Evolutionary conservation across 2,329 filamentous ascomycete species (phyloP).

Genomic region (Phaeosphaeriaceae sp.): DNA sequence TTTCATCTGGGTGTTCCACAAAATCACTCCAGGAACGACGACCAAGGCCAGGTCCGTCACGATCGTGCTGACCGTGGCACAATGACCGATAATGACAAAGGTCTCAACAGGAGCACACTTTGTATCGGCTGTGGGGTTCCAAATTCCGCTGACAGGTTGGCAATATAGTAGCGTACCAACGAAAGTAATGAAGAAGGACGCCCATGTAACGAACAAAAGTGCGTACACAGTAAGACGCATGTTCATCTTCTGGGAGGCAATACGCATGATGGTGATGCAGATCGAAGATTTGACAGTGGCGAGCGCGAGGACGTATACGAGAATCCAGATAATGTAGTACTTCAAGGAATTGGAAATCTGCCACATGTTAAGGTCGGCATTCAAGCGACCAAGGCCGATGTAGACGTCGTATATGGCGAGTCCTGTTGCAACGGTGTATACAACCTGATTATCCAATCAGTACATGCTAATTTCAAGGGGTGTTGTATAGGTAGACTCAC

Average conservation of each 20-base stretch:
- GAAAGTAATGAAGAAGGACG: slow-evolving; percentile 30
- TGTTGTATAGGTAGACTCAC: slow-evolving; percentile 9
- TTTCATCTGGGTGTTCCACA: slow-evolving; percentile 35
- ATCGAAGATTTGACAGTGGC: slow-evolving; percentile 31
- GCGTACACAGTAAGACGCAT: slow-evolving; percentile 22
- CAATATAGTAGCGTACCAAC: slow-evolving; percentile 27
- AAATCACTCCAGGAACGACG: slow-evolving; percentile 25
- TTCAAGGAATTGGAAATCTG: slow-evolving; percentile 27
- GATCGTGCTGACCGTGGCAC: slow-evolving; percentile 28
- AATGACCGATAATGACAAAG: slow-evolving; percentile 28
- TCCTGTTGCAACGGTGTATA: slow-evolving; percentile 19
- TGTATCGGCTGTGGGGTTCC: slow-evolving; percentile 21
- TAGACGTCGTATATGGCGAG: slow-evolving; percentile 23
- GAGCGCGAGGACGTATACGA: slow-evolving; percentile 30
- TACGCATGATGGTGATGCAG: slow-evolving; percentile 32
- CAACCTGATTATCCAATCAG: slow-evolving; percentile 11
- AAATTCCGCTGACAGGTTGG: slow-evolving; percentile 21
- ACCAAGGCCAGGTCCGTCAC: slow-evolving; percentile 28
- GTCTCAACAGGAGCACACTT: slow-evolving; percentile 24
- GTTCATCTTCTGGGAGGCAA: slow-evolving; percentile 25
- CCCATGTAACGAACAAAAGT: slow-evolving; percentile 25
- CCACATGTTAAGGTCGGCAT: slow-evolving; percentile 26
- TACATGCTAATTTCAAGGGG: neutral
- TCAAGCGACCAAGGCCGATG: slow-evolving; percentile 26
- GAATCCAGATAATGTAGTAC: slow-evolving; percentile 35